Conservation (phyloP, 768 basidiomycete genomes). For the Psilocybe azurescens region DNA sequence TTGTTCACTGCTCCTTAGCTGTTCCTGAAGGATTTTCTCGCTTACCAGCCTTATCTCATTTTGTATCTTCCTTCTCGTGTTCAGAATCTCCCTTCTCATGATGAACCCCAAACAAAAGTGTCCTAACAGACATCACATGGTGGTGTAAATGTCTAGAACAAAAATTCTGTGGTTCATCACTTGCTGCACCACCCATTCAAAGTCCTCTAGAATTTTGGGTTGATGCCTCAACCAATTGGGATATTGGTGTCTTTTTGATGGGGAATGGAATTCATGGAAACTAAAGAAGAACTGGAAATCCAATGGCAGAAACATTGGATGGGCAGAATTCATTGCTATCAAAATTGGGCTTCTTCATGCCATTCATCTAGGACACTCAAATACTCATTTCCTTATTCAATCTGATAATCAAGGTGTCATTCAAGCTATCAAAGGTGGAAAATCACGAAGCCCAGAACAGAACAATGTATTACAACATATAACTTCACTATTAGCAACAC, state of each 20-base stretch:
- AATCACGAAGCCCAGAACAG: conserved; percentile 32
- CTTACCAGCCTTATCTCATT: conserved; percentile 33
- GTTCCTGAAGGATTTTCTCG: conserved; percentile 32
- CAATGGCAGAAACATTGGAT: conserved; percentile 39
- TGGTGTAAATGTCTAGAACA: conserved; percentile 23
- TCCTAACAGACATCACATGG: conserved; percentile 31
- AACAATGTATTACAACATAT: conserved; percentile 34
- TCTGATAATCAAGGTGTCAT: conserved; percentile 44
- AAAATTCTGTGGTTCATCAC: conserved; percentile 15
- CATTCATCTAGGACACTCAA: conserved; percentile 17
- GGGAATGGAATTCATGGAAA: conserved; percentile 38
- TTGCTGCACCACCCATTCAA: conserved; percentile 18
- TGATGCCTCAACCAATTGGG: conserved; percentile 42
- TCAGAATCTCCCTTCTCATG: conserved; percentile 15
- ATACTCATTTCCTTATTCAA: conserved; percentile 34
- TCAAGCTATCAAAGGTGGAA: conserved; percentile 26
- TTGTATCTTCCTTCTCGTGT: conserved; percentile 28
- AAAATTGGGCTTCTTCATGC: conserved; percentile 36
- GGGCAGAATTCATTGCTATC: conserved; percentile 47
- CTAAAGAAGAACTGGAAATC: conserved; percentile 30
- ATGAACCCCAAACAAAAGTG: conserved; percentile 17
- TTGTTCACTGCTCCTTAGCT: conserved; percentile 40
- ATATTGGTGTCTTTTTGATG: conserved; percentile 38
- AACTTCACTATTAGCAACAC: conserved; percentile 23
- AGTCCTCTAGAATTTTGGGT: conserved; percentile 29